Evolutionary conservation across 176 grass and related monocot species (phyloP).

Genomic region (Ensete glaucum): DNA sequence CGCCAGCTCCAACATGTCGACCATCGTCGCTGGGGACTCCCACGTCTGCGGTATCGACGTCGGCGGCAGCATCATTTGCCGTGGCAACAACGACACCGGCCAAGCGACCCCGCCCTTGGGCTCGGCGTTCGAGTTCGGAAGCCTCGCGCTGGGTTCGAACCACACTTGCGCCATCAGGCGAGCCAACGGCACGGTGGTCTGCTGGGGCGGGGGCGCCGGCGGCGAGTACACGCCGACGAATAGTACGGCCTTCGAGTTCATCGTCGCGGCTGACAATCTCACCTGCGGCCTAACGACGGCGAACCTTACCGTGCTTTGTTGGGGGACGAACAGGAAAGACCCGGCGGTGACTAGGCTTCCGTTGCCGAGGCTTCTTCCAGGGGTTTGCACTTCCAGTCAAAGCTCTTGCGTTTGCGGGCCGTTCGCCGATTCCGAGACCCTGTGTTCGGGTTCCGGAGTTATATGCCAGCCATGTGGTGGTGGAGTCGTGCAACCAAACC

Average conservation of each 20-base stretch:
- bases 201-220: constrained; percentile 43
- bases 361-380: constrained; percentile 40
- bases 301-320: constrained; percentile 47
- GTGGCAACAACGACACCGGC: constrained; percentile 18
- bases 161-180: constrained; percentile 55
- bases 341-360: constrained; percentile 3
- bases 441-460: constrained; percentile 29
- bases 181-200: constrained; percentile 39
- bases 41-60: constrained; percentile 37
- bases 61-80: constrained; percentile 31
- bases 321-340: constrained; percentile 23
- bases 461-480: constrained; percentile 33
- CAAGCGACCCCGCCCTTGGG: not conserved
- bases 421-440: constrained; percentile 18
- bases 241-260: constrained; percentile 33
- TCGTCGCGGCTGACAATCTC: constrained; percentile 58
- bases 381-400: constrained; percentile 33
- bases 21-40: constrained; percentile 40
- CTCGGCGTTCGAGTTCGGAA: constrained; percentile 24
- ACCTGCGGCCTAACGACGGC: constrained; percentile 52
- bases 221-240: constrained; percentile 14
- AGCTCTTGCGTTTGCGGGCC: constrained; percentile 28
- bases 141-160: constrained; percentile 46
- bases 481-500: not conserved
- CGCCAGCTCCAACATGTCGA: constrained; percentile 13